phyloP scores from a whole-genome alignment of 495 filamentous ascomycete species.

The Cenococcum geophilum region DNA sequence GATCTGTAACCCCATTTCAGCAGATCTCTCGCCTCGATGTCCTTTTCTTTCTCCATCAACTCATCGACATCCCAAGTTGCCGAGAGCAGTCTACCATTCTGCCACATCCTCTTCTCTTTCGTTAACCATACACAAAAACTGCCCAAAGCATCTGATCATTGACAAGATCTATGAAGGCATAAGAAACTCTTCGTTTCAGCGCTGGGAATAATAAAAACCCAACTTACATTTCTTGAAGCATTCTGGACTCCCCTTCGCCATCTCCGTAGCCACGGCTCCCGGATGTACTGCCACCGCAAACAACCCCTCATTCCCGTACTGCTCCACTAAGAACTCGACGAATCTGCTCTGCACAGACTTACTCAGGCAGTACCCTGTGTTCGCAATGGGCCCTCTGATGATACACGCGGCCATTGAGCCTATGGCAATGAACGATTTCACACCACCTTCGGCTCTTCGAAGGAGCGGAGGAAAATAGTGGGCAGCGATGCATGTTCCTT shows the following conservation, averaged over 20 bases:
- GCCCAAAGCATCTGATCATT: conserved; percentile 29
- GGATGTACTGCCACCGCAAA: conserved; percentile 27
- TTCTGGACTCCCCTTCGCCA: conserved; percentile 29
- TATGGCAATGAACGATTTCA: conserved; percentile 38
- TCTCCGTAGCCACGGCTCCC: conserved; percentile 30
- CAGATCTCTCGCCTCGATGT: conserved; percentile 18
- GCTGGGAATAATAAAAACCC: too few species aligned
- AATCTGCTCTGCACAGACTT: conserved; percentile 30
- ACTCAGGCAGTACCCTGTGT: conserved; percentile 36
- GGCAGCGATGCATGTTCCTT: conserved; percentile 29
- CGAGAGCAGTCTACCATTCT: conserved; percentile 17
- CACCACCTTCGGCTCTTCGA: conserved; percentile 15
- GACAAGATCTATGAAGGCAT: conserved; percentile 12
- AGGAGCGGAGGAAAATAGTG: conserved; percentile 29
- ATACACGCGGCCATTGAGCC: conserved; percentile 30
- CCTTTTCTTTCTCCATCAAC: conserved; percentile 16
- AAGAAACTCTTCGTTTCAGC: neutral
- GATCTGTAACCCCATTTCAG: conserved; percentile 22
- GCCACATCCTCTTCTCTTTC: conserved; percentile 23
- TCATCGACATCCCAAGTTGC: conserved; percentile 28
- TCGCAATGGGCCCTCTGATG: conserved; percentile 31
- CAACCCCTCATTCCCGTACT: conserved; percentile 24
- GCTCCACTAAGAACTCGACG: conserved; percentile 28
- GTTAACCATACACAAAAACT: conserved; percentile 27
- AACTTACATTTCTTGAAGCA: conserved; percentile 28